Evolutionary conservation across 352 stramenopile genomes (phyloP), one percentile per base, ranked within the genome.

Genomic region (Phytophthora aleatoria): DNA sequence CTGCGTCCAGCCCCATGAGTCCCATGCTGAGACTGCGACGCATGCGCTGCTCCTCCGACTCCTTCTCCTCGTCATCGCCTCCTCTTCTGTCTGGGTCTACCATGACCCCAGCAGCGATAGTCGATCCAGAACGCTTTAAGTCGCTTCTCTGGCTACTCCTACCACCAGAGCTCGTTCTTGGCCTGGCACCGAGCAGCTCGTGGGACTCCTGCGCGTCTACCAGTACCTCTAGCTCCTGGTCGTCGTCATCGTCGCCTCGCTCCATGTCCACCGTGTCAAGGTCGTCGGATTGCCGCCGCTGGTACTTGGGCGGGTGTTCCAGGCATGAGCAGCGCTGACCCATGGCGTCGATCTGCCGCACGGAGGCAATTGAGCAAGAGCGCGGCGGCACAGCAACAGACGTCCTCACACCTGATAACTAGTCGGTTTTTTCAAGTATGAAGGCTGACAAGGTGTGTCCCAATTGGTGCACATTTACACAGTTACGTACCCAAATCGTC

Each of bases 311-410:
- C 38, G 74, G 72, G 27, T 89, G 81, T 51, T 91, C 71, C 61
- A 89, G 55, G 62, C 87, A 95, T 56, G 87, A 91, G 64, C 87
- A 95, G 60, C 77, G 62, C 64, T 91, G 82, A 33, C 85, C 82
- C 87, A 94, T 94, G 35, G 13, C 49, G 62, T 41, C 36, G 26
- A 67, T 48, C 28, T 20, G 16, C 42, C 10, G 43, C 48, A 55
- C 45, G 45, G 24, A 47, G 36, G 30, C 45, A 64, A 55, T 15
- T 54, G 42, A 60, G 27, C 39, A 16, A 64, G 28, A 50, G 51
- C 13, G 50, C 52, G 11, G 24, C 43, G 10, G 28, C n/a, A 31
- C n/a, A 44, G 38, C 15, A 45, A 26, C 2, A 57, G 16, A 43
- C 50, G 47, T 65, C 41, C 28, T 60, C 48, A 57, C 15, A 49